Evolutionary conservation across 192 early-diverging fungal species (phyloP).

Genomic region (Umbelopsis sp.): DNA sequence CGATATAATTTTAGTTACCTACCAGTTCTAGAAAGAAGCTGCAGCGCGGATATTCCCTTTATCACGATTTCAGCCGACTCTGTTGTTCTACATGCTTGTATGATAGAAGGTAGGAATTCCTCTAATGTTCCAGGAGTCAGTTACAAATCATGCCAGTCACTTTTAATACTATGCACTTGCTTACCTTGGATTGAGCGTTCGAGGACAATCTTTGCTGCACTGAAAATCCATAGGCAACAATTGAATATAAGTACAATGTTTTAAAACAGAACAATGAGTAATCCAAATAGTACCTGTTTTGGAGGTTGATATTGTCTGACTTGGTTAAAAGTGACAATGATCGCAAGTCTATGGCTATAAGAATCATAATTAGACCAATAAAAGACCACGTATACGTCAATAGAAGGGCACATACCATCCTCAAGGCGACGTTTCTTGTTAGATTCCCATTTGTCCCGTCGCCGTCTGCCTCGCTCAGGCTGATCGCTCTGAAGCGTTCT

Average conservation of each 20-base stretch:
- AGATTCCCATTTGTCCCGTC: constrained; percentile 2
- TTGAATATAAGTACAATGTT: not conserved
- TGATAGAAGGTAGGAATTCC: constrained; percentile 54
- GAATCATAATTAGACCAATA: not conserved
- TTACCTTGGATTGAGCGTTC: constrained; percentile 73
- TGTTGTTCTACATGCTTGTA: constrained; percentile 52
- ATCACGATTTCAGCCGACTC: constrained; percentile 47
- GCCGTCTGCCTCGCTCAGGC: not conserved
- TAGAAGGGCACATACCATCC: constrained; percentile 9
- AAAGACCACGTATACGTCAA: not conserved
- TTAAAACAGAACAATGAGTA: not conserved
- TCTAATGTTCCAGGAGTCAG: constrained; percentile 40
- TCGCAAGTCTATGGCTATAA: constrained; percentile 48
- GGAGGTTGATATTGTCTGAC: constrained; percentile 50
- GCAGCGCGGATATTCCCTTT: constrained; percentile 65
- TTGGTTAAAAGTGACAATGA: constrained; percentile 48
- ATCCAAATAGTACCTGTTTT: constrained; percentile 44
- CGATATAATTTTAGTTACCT: not conserved
- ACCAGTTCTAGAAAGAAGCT: constrained; percentile 69
- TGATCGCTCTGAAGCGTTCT: not conserved
- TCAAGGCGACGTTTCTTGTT: constrained; percentile 10
- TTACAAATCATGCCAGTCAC: not conserved
- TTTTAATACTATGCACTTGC: not conserved
- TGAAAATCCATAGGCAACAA: constrained; percentile 25
- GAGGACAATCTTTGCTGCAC: constrained; percentile 73